Conservation (phyloP, 495 filamentous ascomycete species). For the Lasiosphaeris hirsuta region DNA sequence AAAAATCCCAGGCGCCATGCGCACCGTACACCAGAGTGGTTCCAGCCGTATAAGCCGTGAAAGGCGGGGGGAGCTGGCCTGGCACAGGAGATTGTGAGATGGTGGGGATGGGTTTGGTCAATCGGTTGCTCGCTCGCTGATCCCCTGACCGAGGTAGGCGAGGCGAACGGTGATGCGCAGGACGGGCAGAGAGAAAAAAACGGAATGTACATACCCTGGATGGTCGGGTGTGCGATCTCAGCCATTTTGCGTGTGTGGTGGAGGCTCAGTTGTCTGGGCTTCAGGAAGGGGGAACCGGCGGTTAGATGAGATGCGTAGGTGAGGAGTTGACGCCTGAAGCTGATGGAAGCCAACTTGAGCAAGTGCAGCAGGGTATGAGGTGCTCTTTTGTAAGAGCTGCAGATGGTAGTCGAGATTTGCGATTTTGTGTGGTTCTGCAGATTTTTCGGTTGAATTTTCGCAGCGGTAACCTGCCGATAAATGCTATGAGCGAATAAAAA, state of each 20-base stretch:
- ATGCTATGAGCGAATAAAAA: slow-evolving; percentile 28
- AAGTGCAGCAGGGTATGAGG: slow-evolving; percentile 1
- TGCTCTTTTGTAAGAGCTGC: background rate
- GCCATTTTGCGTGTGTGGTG: slow-evolving; percentile 26
- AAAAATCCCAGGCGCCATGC: too few relatives aligned
- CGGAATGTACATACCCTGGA: slow-evolving; percentile 29
- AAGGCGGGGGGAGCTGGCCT: too few relatives aligned
- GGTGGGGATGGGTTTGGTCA: slow-evolving; percentile 12
- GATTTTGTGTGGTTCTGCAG: slow-evolving; percentile 4
- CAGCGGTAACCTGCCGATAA: background rate
- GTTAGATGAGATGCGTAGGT: slow-evolving; percentile 13
- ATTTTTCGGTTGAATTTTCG: slow-evolving; percentile 12
- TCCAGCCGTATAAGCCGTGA: too few relatives aligned
- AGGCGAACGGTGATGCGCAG: background rate
- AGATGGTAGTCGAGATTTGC: background rate
- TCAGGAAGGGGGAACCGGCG: slow-evolving; percentile 3
- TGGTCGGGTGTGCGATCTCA: slow-evolving; percentile 35
- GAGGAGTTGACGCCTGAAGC: slow-evolving; percentile 17
- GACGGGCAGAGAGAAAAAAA: slow-evolving; percentile 3
- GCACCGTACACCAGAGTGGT: too few relatives aligned
- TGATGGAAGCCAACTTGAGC: slow-evolving; percentile 24
- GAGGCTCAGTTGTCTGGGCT: slow-evolving; percentile 3
- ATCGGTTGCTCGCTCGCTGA: too few relatives aligned
- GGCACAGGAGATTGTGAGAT: background rate
- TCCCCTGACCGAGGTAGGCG: too few relatives aligned